A percentile compares a stretch with the other conserved stretches of the same genome.
These are phyloP conservation scores for Chondrus crispus DNA, from an alignment of 23 red algal species.

Conservation along the genomic window DNA sequence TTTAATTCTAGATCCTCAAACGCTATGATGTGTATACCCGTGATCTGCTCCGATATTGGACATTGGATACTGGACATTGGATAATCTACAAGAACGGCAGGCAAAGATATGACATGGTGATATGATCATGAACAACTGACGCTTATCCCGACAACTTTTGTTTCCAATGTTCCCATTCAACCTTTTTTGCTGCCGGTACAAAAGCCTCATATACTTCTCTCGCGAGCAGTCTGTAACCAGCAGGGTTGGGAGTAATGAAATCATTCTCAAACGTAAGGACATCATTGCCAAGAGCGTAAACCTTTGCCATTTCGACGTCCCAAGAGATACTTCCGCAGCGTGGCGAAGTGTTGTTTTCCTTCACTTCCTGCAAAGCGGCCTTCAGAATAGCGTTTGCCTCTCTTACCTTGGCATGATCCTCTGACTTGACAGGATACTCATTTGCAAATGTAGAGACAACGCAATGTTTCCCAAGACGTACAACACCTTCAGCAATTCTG, in stretches of 20 bases:
- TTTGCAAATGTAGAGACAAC: slow-evolving; percentile 31
- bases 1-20: no score
- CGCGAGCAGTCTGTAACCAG: slow-evolving; percentile 35
- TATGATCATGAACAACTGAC: no score
- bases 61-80: no score
- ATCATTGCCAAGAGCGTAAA: slow-evolving; percentile 9
- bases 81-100: no score
- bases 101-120: no score
- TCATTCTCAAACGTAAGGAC: background rate
- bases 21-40: no score
- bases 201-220: slow-evolving; percentile 26
- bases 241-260: slow-evolving; percentile 17
- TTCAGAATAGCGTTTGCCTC: background rate
- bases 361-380: background rate
- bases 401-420: background rate
- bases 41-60: no score
- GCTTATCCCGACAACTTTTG: background rate
- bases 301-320: slow-evolving; percentile 29
- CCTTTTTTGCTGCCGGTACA: slow-evolving; percentile 27
- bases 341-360: background rate
- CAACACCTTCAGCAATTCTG: background rate
- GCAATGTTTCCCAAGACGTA: slow-evolving; percentile 3
- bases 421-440: background rate
- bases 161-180: slow-evolving; percentile 51
- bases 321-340: background rate